These are phyloP conservation scores for Phoma sp. DNA, from an alignment of 2,329 filamentous ascomycete species.

Conservation along the genomic window DNA sequence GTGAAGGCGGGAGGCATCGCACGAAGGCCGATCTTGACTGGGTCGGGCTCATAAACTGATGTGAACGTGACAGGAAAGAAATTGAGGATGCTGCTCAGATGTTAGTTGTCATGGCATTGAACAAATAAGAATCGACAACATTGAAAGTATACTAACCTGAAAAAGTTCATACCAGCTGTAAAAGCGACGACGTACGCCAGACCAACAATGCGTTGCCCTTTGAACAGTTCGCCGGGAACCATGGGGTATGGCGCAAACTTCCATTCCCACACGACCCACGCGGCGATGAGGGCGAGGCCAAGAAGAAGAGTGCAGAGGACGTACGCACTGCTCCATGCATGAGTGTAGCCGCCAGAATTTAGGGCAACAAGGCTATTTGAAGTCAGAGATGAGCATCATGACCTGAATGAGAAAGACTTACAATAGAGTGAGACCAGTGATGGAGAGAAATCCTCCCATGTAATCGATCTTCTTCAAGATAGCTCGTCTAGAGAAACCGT, in stretches of 20 bases:
- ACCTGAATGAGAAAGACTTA: constrained; percentile 14
- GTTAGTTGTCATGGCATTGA: neutral
- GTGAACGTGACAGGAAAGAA: constrained; percentile 44
- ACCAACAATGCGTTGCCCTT: constrained; percentile 41
- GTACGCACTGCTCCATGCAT: constrained; percentile 50
- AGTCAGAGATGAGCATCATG: neutral
- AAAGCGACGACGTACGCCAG: constrained; percentile 45
- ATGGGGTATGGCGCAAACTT: constrained; percentile 50
- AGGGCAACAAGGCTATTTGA: constrained; percentile 47
- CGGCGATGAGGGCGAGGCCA: constrained; percentile 44
- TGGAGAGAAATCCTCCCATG: constrained; percentile 39
- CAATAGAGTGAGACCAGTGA: constrained; percentile 44
- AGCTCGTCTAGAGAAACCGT: constrained; percentile 38
- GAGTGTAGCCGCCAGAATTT: constrained; percentile 50
- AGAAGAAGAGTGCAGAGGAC: constrained; percentile 47
- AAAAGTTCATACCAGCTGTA: constrained; percentile 46
- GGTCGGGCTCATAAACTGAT: constrained; percentile 38
- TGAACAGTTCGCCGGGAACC: constrained; percentile 49
- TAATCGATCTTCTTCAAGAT: constrained; percentile 46
- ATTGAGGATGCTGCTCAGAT: constrained; percentile 29
- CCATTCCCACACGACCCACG: constrained; percentile 48
- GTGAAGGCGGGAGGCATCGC: constrained; percentile 36
- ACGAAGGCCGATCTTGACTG: constrained; percentile 42
- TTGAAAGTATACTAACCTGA: constrained; percentile 16
- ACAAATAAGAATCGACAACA: no score